A percentile compares a stretch with the other conserved stretches of the same genome.
phyloP scores from a whole-genome alignment of 176 grass and related monocot species.

The Bonia amplexicaulis region DNA sequence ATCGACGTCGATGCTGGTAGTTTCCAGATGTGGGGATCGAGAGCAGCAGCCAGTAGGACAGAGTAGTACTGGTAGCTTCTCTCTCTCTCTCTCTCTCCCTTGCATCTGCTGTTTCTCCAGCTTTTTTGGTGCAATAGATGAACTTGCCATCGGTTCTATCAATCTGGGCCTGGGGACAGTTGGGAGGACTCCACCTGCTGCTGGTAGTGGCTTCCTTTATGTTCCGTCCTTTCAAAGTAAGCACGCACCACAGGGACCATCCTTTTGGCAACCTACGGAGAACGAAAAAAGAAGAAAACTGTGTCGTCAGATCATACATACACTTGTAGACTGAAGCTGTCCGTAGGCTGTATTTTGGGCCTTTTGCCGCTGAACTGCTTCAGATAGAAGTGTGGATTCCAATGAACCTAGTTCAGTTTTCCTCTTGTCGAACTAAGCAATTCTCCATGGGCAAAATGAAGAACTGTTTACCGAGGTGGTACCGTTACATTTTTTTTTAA shows the following conservation, averaged over 20 bases:
- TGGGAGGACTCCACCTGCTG: neutral
- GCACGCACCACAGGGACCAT: neutral
- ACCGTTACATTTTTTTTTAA: too few species aligned
- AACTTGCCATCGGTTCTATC: neutral
- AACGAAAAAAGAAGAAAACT: neutral
- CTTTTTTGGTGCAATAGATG: neutral
- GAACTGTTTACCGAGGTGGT: neutral
- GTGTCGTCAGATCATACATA: neutral
- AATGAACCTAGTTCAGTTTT: neutral
- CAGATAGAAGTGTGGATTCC: neutral
- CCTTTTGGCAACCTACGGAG: neutral
- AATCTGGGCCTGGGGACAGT: neutral
- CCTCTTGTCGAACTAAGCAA: neutral
- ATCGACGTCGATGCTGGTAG: neutral
- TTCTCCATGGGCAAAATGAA: neutral
- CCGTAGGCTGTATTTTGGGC: neutral
- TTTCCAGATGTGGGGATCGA: neutral
- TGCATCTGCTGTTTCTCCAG: neutral
- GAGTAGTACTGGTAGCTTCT: neutral
- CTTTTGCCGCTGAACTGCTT: neutral
- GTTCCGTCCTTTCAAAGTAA: neutral
- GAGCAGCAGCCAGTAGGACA: neutral
- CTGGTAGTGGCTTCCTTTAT: neutral
- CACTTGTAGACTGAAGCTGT: neutral
- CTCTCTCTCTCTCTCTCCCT: neutral